Percentiles rank a stretch among this genome's conserved stretches.
Conservation (phyloP, 495 filamentous ascomycete genomes). For the Tuber calosporum region DNA sequence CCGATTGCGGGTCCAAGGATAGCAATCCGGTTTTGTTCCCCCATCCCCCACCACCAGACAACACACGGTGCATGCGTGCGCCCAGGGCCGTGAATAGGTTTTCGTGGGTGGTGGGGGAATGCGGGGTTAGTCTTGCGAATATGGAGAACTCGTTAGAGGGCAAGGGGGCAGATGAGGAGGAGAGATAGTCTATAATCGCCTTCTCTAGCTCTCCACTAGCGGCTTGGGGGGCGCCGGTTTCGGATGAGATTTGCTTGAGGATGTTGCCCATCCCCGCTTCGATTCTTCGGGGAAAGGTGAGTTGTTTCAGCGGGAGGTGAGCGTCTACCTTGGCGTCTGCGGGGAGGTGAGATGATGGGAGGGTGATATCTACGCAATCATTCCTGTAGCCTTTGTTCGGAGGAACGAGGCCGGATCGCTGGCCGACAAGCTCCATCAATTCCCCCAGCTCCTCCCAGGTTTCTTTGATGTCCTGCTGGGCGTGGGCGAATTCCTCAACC, state of each 20-base stretch:
- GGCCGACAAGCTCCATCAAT: slow-evolving; percentile 34
- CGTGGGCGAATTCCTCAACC: slow-evolving; percentile 38
- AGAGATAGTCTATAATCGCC: slow-evolving; percentile 51
- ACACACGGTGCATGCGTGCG: slow-evolving; percentile 48
- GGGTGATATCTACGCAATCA: slow-evolving; percentile 26
- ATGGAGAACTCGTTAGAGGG: slow-evolving; percentile 48
- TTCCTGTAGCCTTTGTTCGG: slow-evolving; percentile 18
- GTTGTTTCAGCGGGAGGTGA: slow-evolving; percentile 48
- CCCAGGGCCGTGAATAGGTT: slow-evolving; percentile 21
- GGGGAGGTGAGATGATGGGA: slow-evolving; percentile 19
- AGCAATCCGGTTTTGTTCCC: slow-evolving; percentile 64
- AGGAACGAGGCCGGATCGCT: slow-evolving; percentile 30
- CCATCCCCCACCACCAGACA: slow-evolving; percentile 70
- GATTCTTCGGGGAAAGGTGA: slow-evolving; percentile 53
- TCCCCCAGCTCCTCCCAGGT: slow-evolving; percentile 39
- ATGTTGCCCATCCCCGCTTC: slow-evolving; percentile 64
- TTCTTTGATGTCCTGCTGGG: slow-evolving; percentile 37
- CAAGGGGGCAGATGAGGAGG: slow-evolving; percentile 27
- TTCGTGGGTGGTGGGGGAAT: slow-evolving; percentile 33
- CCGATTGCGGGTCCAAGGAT: slow-evolving; percentile 54
- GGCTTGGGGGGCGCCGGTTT: slow-evolving; percentile 40
- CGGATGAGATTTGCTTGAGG: slow-evolving; percentile 50
- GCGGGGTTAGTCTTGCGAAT: slow-evolving; percentile 57
- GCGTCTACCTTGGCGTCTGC: slow-evolving; percentile 11
- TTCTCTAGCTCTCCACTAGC: slow-evolving; percentile 58